Evolutionary conservation across 768 basidiomycete species (phyloP), one percentile per base, ranked within the genome.

Genomic region (Russula abietina): DNA sequence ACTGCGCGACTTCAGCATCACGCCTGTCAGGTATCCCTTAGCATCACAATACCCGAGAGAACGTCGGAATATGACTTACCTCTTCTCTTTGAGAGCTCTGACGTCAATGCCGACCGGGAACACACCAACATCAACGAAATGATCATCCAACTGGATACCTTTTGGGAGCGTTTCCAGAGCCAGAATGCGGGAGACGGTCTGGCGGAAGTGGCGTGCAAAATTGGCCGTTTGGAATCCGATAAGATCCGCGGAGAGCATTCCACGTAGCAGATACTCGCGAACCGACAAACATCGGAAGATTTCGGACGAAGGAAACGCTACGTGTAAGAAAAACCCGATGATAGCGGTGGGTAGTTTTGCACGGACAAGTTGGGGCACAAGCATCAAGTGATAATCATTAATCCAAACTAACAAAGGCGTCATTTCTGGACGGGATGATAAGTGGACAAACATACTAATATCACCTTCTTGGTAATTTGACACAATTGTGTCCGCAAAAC

Each of bases 311-410:
- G 95, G 96, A 77, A 97, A 98, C 2, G 96, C 91, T 60, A 95
- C 93, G 72, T 98, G 96, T 75, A 97, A 83, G 81, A 98, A 98
- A 83, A 98, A 97, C 9, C 83, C 92, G 68, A 93, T 89, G 39
- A 86, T 83, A 0, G 85, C 83, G 22, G 79, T 78, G 72, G 86
- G 72, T 73, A 92, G 71, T 70, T 80, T 65, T 30, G 85, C 80
- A 55, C 95, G 87, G 32, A 98, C 82, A 75, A 98, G 85, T 48
- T 82, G 80, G 1, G 96, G 96, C 10, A 97, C 83, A 54, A 98
- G 86, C 79, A 97, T 88, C 53, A 98, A 86, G 71, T 99, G 96
- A 74, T 98, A 99, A 76, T 98, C 96, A 74, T 99, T 93, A 3
- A 91, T 81, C 87, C 87, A 90, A 68, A 91, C 80, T 81, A 64